Evolutionary conservation across 2,329 filamentous ascomycete species (phyloP).

Genomic region (Penicillium capsulatum): DNA sequence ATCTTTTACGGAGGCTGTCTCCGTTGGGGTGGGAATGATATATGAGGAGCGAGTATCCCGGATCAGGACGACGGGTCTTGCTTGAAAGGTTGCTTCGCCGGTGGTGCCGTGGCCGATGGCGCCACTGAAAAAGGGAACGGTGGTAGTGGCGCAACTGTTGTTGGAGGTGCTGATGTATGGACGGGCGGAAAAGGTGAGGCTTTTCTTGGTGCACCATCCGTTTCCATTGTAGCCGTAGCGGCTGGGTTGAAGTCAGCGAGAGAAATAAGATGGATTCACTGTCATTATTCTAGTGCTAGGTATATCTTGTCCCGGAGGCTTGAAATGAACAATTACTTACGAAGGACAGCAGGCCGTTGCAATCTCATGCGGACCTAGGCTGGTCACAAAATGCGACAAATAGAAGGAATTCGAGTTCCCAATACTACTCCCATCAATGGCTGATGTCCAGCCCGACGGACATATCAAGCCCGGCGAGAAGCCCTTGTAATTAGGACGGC

Average conservation of each 20-base stretch:
- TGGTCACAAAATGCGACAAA: constrained; percentile 7
- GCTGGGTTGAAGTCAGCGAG: background rate
- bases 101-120: constrained; percentile 1
- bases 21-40: background rate
- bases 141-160: constrained; percentile 3
- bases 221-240: constrained; percentile 4
- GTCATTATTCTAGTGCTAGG: background rate
- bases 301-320: background rate
- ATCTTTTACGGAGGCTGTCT: too few relatives aligned
- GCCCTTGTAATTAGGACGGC: constrained; percentile 8
- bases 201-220: constrained; percentile 4
- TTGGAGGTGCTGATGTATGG: constrained; percentile 1
- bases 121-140: constrained; percentile 6
- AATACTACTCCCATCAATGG: constrained; percentile 4
- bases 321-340: constrained; percentile 3
- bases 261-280: too few relatives aligned
- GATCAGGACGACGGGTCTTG: constrained; percentile 8
- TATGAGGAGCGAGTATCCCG: constrained; percentile 5
- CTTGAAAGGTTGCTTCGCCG: constrained; percentile 8
- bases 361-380: constrained; percentile 5
- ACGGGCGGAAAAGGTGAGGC: background rate
- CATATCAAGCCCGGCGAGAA: constrained; percentile 10
- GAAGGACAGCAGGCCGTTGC: constrained; percentile 12
- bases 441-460: constrained; percentile 7
- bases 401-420: constrained; percentile 1